Evolutionary conservation across 2,329 filamentous ascomycete genomes (phyloP), one percentile per base, ranked within the genome.

Genomic region (Tolypocladium tundrense): DNA sequence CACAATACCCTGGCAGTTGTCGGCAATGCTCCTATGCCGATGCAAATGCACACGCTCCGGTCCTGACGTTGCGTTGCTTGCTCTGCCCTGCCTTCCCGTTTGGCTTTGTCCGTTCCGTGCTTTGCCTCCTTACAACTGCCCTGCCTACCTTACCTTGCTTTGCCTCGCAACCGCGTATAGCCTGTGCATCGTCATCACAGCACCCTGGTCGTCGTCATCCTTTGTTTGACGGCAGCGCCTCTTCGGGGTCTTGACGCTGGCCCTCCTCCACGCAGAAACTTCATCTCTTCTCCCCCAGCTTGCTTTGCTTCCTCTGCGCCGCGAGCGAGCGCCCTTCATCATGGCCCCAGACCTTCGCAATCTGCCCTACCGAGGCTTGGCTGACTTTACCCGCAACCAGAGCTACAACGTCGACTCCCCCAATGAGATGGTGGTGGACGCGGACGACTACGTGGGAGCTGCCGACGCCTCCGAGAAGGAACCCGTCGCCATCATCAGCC

Each of bases 391-490:
- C 56, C 54, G 50, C 53, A 60, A 59, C 11, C 69, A 82, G 77
- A 79, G 76, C 67, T 79, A 79, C 72, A 79, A 79, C 67, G 73
- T 80, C 57, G 77, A 79, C 61, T 82, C 80, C 55, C 80, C 79
- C 16, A 82, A 78, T 69, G 78, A 81, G 65, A 81, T 82, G 79
- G 72, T 80, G 68, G 71, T 83, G 64, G 80, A 83, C 64, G 74
- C 77, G 35, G 78, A 79, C 67, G 80, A 83, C 64, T 81, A 81
- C 57, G 75, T 81, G 65, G 76, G 79, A 67, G 75, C 75, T 63
- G 70, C 75, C 60, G 74, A 77, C 66, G 72, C 75, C 57, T 68
- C 72, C 60, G 81, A 83, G 62, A 77, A 76, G 60, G 79, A 81
- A 50, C 72, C 77, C 56, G 73, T 83, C 57, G 74, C 79, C 64